Evolutionary conservation across 2,329 filamentous ascomycete species (phyloP), one percentile per base, ranked within the genome.

Genomic region (Fusarium subtropicale): DNA sequence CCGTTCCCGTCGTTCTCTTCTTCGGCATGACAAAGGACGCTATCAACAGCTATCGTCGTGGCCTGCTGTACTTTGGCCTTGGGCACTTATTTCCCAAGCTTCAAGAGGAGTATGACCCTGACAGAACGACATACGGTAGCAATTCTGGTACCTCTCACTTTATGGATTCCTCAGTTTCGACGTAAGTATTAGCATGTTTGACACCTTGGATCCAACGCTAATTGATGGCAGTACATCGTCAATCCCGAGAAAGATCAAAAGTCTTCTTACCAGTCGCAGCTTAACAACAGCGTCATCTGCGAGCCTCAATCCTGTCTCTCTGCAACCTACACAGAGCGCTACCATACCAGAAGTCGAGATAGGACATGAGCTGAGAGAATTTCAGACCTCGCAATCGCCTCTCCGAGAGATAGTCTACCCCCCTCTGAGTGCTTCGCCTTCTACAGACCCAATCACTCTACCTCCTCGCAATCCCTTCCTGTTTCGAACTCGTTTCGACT

Each of bases 1-100:
- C 81, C 7, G 71, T 85, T 2, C 79, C 83, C 47, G 80, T 88
- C 48, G 84, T 88, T 42, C 42, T 82, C 31, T 87, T 87, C 75
- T 89, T 88, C 57, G 87, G 87, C 46, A 82, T 82, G 60, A 87
- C 84, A n/a, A 81, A 80, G 28, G 86, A 88, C 31, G 84, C 85
- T 13, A 77, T 83, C 63, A 85, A 85, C 59, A 78, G 78, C 54
- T 88, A 88, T 74, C 80, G 85, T 22, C 54, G 66, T 2, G 68
- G 74, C 8, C 69, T 83, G 8, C 71, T 86, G 8, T 66, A 62
- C 10, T 4, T 84, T 28, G 83, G 85, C 0, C 71, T 86, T 2
- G 83, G 81, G 31, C 77, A 64, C 28, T 18, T 84, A 20, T 86
- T 84, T 63, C 82, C 84, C 1, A 64, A 66, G 7, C 77, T 86